phyloP scores from a whole-genome alignment of 2,329 filamentous ascomycete species.

The Monilinia fructigena region DNA sequence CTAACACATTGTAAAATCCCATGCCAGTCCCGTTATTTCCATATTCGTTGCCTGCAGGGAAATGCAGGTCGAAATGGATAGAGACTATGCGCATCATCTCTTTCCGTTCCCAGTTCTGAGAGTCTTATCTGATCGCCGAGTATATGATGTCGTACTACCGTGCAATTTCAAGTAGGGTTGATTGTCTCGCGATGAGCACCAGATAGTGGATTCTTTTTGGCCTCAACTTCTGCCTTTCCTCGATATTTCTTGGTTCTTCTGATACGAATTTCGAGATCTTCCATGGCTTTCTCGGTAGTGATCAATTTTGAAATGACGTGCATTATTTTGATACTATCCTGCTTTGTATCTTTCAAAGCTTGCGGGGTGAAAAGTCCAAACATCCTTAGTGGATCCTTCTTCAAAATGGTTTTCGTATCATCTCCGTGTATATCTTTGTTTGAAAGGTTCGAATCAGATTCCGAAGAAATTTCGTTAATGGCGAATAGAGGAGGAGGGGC shows the following conservation, averaged over 20 bases:
- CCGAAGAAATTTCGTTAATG: background rate
- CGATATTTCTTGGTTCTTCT: constrained; percentile 51
- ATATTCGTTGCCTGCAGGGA: constrained; percentile 14
- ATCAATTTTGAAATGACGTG: constrained; percentile 57
- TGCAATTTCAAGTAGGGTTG: background rate
- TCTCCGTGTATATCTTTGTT: constrained; percentile 13
- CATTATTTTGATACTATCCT: constrained; percentile 54
- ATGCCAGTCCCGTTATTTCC: constrained; percentile 15
- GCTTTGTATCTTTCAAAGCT: constrained; percentile 56
- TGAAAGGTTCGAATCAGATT: constrained; percentile 1
- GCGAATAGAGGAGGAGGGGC: constrained; percentile 39
- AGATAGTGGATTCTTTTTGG: background rate
- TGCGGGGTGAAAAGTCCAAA: constrained; percentile 54
- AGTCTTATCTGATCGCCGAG: constrained; percentile 15
- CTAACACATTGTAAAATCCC: background rate
- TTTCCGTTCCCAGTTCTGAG: background rate
- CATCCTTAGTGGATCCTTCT: constrained; percentile 55
- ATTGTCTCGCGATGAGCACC: background rate
- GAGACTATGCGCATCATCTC: constrained; percentile 8
- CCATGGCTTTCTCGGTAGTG: constrained; percentile 60
- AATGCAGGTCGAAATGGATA: background rate
- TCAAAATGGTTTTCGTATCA: constrained; percentile 6
- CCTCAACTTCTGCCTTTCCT: constrained; percentile 17
- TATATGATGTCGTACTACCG: background rate
- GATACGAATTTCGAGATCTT: constrained; percentile 66